Evolutionary conservation across 208 protist genomes (phyloP).

Genomic region (Angomonas desouzai): DNA sequence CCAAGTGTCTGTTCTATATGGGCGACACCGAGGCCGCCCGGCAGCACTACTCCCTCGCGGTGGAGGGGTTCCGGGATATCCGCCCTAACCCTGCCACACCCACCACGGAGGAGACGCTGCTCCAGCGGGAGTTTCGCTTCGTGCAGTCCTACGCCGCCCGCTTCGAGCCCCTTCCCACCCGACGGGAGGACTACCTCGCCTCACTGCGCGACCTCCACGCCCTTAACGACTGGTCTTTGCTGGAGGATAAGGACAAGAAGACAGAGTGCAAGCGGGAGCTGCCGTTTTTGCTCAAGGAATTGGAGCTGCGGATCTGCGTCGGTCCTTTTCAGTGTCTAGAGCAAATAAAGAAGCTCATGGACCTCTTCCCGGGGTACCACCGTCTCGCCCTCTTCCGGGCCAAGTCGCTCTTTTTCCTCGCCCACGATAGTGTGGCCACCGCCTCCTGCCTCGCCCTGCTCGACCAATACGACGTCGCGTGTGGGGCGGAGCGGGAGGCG

Average conservation of each 20-base stretch:
- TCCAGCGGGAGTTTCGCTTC: background rate
- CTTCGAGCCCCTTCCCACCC: background rate
- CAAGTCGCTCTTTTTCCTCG: background rate
- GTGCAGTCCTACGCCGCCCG: background rate
- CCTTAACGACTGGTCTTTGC: background rate
- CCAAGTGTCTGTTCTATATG: constrained; percentile 45
- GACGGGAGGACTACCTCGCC: background rate
- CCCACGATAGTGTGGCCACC: constrained; percentile 3
- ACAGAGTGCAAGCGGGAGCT: background rate
- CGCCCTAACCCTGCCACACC: background rate
- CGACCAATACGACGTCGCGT: background rate
- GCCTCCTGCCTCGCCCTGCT: background rate
- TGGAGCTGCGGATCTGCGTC: background rate
- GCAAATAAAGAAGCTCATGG: background rate
- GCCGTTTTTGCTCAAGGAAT: background rate
- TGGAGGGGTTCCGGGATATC: constrained; percentile 16
- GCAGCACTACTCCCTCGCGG: constrained; percentile 47
- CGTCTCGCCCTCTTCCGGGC: background rate
- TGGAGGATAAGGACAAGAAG: background rate
- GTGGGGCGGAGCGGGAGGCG: background rate
- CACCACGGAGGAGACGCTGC: background rate
- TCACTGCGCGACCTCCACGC: background rate
- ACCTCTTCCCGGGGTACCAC: background rate
- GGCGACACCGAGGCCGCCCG: constrained; percentile 26
- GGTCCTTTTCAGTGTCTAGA: background rate